Base-by-base conservation (phyloP, 1,284 basidiomycete genomes). In the Paramarasmius palmivorus region DNA sequence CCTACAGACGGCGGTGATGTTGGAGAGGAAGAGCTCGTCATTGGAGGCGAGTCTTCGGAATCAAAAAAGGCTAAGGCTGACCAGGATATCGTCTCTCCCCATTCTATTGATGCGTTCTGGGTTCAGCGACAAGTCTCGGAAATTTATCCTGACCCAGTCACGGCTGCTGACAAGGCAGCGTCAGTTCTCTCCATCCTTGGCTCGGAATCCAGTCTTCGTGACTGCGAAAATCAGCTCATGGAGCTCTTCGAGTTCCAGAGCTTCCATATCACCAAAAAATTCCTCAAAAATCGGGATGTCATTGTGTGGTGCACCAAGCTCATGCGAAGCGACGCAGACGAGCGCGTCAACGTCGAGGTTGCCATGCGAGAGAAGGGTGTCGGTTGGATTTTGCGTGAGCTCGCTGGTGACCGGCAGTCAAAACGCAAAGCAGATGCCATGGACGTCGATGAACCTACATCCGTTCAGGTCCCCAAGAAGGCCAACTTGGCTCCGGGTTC, bases 241-340 rank as follows among this genome's bases (percentile, higher is more conserved):
- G 96, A 98, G 61, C 78, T 99, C 34, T 98, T 98, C 69, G 94
- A 98, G 55, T 99, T 94, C 72, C 85, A 92, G 63, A 88, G 88
- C 65, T 98, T 97, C 77, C 88, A 95, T 54, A 82, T 96, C 55
- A 95, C 95, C 62, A 90, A 92, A 23, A 88, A 87, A 52, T 89
- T 99, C 66, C 86, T 96, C 65, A 95, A 95, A 73, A 98, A 99
- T 73, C 86, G 95, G 50, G 97, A 99, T 52, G 89, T 95, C 53
- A 81, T 99, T 49, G 93, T 98, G 0, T 99, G 97, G 97, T 98
- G 95, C 68, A 99, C 97, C 39, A 95, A 95, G 70, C 82, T 98
- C 45, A 92, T 94, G 66, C 84, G 95, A 40, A 90, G 90, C 49
- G 89, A 91, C 62, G 92, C 92, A 0, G 90, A 98, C 53, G 94